Evolutionary conservation across 2,329 filamentous ascomycete genomes (phyloP).

Genomic region (Nemania bipapillata): DNA sequence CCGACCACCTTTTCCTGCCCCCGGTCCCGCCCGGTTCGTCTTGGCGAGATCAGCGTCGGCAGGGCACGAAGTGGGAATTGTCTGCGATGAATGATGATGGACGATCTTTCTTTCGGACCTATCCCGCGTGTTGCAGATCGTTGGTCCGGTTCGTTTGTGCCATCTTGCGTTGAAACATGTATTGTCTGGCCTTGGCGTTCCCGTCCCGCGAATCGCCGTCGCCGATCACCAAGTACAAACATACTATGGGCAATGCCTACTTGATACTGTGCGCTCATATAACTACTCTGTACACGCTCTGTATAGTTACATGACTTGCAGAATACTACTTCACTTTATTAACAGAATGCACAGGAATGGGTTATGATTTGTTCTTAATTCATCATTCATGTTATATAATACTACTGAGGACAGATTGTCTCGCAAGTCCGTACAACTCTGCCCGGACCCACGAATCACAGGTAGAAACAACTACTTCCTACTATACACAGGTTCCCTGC

Average conservation of each 20-base stretch:
- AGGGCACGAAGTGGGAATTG: background rate
- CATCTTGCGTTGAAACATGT: conserved; percentile 16
- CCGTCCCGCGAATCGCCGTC: background rate
- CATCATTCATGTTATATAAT: conserved; percentile 20
- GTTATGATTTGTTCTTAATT: conserved; percentile 12
- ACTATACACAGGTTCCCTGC: background rate
- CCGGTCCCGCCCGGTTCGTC: background rate
- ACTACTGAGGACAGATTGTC: conserved; percentile 18
- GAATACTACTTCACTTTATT: too few relatives aligned
- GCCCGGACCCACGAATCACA: conserved; percentile 1
- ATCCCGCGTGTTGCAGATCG: conserved; percentile 4
- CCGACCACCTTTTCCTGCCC: background rate
- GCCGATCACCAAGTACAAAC: background rate
- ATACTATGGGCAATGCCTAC: too few relatives aligned
- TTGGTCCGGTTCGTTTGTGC: conserved; percentile 12
- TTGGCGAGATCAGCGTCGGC: background rate
- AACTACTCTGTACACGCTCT: too few relatives aligned
- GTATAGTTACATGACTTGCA: too few relatives aligned
- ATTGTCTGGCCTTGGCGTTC: conserved; percentile 4
- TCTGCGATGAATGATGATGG: too few relatives aligned
- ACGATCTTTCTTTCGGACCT: conserved; percentile 9
- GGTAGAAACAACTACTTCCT: background rate
- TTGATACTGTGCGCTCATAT: background rate
- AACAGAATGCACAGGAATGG: background rate
- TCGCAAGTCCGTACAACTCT: background rate